Base-by-base conservation (phyloP, 2,329 filamentous ascomycete genomes). In the Aspergillus sp. region DNA sequence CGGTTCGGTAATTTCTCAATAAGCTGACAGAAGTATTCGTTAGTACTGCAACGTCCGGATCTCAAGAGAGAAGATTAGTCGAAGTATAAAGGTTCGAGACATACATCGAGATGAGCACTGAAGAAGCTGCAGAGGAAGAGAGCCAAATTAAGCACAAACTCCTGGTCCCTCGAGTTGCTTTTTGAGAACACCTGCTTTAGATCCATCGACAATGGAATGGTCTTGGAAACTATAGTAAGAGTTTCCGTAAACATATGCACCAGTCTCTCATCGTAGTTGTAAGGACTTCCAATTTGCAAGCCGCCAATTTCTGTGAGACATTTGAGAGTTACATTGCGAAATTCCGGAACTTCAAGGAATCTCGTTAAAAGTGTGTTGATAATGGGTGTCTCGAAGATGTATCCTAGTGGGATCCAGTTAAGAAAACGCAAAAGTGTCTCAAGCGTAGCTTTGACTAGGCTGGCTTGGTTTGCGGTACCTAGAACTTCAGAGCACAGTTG, bases 161-260 rank as follows among this genome's bases (percentile, higher is more conserved):
- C 91, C 66, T 98, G 93, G 59, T 98, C 93, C 62, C 83, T 83
- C 38, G 89, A 85, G 70, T 95, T 96, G 70, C 91, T 97, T 53
- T 84, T 84, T 17, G 86, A 85, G 63, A 97, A 98, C 12, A 90
- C 95, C 53, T 82, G 79, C 75, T 95, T 95, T 49, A 98, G 78
- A 63, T 97, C 90, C 55, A 97, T 79, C 5, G 87, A 82, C 38
- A 97, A 76, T 3, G 94, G 93, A 45, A 98, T 95, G 60, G 95
- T 95, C 62, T 86, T 88, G 17, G 91, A 86, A 60, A 98, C 94
- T 30, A 88, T 90, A 9, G 88, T 94, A 58, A 98, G 74, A 19
- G 93, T 93, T 67, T 96, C 91, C 39, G 93, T 97, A 72, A 98
- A 98, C 93, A 98, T 97, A 67, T 91, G 86, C 46, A 97, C 85